These are phyloP conservation scores for Blastomyces parvus DNA, from an alignment of 2,329 filamentous ascomycete genomes.

Conservation along the genomic window DNA sequence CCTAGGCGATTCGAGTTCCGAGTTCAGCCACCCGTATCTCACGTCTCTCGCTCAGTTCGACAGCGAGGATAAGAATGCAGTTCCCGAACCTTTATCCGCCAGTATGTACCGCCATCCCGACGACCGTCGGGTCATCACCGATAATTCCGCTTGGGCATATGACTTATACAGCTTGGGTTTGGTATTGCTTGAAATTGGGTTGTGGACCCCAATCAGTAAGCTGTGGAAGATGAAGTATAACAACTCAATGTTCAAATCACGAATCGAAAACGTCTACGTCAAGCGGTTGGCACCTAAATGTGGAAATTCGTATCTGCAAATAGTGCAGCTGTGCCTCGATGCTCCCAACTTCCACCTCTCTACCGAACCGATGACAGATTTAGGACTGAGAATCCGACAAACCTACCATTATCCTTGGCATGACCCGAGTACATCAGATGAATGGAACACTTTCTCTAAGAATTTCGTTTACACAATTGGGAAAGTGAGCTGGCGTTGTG, in stretches of 20 bases:
- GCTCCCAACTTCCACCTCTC: conserved; percentile 44
- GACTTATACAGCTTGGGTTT: conserved; percentile 56
- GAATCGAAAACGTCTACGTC: conserved; percentile 54
- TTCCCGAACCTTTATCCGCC: conserved; percentile 36
- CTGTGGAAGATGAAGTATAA: conserved; percentile 58
- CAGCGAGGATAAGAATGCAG: conserved; percentile 40
- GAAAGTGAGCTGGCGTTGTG: conserved; percentile 36
- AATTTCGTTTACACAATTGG: conserved; percentile 37
- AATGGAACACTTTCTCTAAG: conserved; percentile 36
- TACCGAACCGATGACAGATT: conserved; percentile 34
- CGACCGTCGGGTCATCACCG: conserved; percentile 31
- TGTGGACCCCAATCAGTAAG: conserved; percentile 54
- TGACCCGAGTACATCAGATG: conserved; percentile 33
- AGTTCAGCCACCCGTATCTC: conserved; percentile 48
- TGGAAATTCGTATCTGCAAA: conserved; percentile 54
- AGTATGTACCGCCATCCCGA: conserved; percentile 55
- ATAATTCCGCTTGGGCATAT: conserved; percentile 34
- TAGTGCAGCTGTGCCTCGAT: conserved; percentile 52
- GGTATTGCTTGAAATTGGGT: conserved; percentile 52
- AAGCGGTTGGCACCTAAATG: conserved; percentile 54
- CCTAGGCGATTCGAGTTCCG: conserved; percentile 18
- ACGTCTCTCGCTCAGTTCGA: conserved; percentile 51
- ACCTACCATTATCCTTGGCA: conserved; percentile 35
- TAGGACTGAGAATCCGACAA: conserved; percentile 33
- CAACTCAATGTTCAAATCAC: conserved; percentile 51